phyloP scores from a whole-genome alignment of 768 basidiomycete genomes.

The Mycena leptocephala region DNA sequence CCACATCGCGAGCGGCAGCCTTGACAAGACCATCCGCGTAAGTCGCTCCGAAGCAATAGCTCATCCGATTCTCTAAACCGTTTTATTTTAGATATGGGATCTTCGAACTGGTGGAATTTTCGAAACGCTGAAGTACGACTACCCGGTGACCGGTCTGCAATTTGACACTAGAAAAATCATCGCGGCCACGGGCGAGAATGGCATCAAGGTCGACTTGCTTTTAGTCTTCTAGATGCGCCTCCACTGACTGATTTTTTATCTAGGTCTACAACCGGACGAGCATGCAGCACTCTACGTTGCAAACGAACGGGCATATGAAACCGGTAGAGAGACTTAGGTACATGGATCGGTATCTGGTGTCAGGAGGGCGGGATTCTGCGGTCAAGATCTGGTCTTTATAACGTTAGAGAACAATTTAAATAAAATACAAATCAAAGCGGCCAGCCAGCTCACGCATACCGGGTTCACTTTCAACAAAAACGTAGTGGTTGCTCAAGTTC shows the following conservation, averaged over 20 bases:
- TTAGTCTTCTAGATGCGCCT: background rate
- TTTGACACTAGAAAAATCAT: slow-evolving; percentile 96
- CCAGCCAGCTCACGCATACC: background rate
- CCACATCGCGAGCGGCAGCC: slow-evolving; percentile 92
- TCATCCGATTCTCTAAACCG: slow-evolving; percentile 1
- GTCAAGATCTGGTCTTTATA: slow-evolving; percentile 97
- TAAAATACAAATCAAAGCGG: background rate
- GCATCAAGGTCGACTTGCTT: slow-evolving; percentile 77
- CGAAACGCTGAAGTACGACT: slow-evolving; percentile 93
- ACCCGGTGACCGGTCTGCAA: slow-evolving; percentile 91
- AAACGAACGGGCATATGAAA: slow-evolving; percentile 94
- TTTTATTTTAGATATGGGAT: slow-evolving; percentile 89
- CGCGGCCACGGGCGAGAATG: slow-evolving; percentile 94
- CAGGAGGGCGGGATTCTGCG: slow-evolving; percentile 89
- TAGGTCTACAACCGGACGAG: slow-evolving; percentile 97
- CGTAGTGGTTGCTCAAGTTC: too few relatives aligned
- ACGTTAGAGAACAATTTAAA: slow-evolving; percentile 34
- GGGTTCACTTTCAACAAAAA: background rate
- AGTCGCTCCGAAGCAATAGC: slow-evolving; percentile 43
- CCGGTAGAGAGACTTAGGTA: slow-evolving; percentile 93
- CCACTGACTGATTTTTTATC: slow-evolving; percentile 2
- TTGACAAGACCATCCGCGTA: slow-evolving; percentile 94
- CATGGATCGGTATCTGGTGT: slow-evolving; percentile 96
- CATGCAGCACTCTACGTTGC: slow-evolving; percentile 87
- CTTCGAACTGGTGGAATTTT: slow-evolving; percentile 90